phyloP scores from a whole-genome alignment of 139 green algal species.

The Ettlia oleoabundans region DNA sequence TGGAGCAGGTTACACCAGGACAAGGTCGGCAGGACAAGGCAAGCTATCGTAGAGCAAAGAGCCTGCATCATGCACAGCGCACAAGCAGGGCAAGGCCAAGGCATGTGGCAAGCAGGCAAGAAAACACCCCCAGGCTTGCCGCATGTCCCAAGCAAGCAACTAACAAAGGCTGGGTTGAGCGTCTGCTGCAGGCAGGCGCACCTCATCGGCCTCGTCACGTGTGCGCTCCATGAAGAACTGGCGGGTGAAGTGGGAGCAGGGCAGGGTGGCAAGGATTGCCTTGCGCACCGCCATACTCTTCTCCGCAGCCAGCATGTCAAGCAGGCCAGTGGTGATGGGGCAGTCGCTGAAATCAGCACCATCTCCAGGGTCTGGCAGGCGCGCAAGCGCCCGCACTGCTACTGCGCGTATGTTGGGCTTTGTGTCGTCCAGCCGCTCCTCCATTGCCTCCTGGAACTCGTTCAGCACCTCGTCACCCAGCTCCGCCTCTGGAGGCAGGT shows the following conservation, averaged over 20 bases:
- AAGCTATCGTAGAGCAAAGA: no score
- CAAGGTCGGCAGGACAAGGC: no score
- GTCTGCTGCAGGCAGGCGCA: no score
- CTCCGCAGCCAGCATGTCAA: slow-evolving; percentile 60
- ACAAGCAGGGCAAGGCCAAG: no score
- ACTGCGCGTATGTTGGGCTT: slow-evolving; percentile 59
- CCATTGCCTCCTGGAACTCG: slow-evolving; percentile 44
- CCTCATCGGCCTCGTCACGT: slow-evolving; percentile 66
- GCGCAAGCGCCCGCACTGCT: slow-evolving; percentile 57
- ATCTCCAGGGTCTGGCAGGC: slow-evolving; percentile 61
- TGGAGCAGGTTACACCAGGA: no score
- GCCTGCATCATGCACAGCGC: no score
- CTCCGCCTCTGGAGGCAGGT: slow-evolving; percentile 44
- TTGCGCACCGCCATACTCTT: slow-evolving; percentile 77
- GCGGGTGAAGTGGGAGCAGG: slow-evolving; percentile 45
- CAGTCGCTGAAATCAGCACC: slow-evolving; percentile 58
- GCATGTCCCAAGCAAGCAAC: no score
- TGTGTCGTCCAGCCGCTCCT: slow-evolving; percentile 60
- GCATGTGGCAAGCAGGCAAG: no score
- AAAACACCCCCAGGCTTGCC: no score
- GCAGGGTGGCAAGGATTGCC: slow-evolving; percentile 59
- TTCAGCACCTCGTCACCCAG: slow-evolving; percentile 59
- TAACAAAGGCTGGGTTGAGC: no score
- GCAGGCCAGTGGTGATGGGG: slow-evolving; percentile 46
- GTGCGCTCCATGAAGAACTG: slow-evolving; percentile 56